Base-by-base conservation (phyloP, 2,329 filamentous ascomycete species). In the Oidium heveae region DNA sequence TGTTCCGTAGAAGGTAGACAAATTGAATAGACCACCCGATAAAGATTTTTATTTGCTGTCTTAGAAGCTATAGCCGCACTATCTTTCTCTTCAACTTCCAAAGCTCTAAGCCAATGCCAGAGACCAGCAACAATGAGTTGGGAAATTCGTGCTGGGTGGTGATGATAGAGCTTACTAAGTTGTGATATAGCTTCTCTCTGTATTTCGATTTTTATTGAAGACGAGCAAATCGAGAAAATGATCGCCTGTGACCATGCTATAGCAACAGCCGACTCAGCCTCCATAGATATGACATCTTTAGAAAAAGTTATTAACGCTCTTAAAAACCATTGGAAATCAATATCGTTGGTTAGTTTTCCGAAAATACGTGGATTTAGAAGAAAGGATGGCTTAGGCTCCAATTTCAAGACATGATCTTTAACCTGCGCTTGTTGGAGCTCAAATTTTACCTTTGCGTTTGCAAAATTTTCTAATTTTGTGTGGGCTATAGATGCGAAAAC, bases 381-480 rank as follows among this genome's bases (percentile, higher is more conserved):
- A 65, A 94, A 91, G 0, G 89, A 94, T 15, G 84, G 80, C 65
- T 94, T 94, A 0, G 85, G 80, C n/a, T 81, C 79, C 39, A 80
- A 66, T 1, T 74, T 72, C 57, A 94, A 72, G 12, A 78, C 77
- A 61, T 86, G 79, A 52, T 79, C 75, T 24, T 74, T 66, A 28
- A 87, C 68, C 33, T 76, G 71, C 24, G 76, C 73, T 61, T 79
- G 80, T 62, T 83, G 82, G 22, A 76, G 66, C 37, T 80, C 62
- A 1, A 73, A 63, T 44, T 75, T 68, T 60, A 74, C 72, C 53
- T 80, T 76, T 15, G 78, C 70, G 39, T 73, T 71, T 24, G 71
- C 70, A 55, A 77, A 68, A 13, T 77, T 63, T 12, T 70, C 64
- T 33, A 82, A 71, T 59, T 73, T 72, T 2, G 73, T 66, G 32